phyloP scores from a whole-genome alignment of 257 asterid genomes.

The Leonotis leonurus region DNA sequence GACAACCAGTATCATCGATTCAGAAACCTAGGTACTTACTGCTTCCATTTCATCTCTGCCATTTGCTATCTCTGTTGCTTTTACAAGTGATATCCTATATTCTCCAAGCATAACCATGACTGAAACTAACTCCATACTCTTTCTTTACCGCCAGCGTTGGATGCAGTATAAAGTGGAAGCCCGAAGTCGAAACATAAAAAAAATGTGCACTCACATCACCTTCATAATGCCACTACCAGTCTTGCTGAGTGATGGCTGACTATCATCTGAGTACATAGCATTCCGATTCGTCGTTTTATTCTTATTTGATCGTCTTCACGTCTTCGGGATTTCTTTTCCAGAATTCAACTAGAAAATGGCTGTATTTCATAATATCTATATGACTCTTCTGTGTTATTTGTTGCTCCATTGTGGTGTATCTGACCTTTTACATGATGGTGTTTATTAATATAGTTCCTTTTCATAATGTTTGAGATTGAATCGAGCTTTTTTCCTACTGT shows the following conservation, averaged over 20 bases:
- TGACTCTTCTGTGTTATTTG: constrained; percentile 6
- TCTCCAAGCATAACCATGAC: background rate
- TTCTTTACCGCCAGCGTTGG: constrained; percentile 48
- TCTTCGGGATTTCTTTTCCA: constrained; percentile 3
- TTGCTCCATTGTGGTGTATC: background rate
- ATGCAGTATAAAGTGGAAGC: constrained; percentile 94
- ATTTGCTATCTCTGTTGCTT: background rate
- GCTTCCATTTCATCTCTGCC: constrained; percentile 2
- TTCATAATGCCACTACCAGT: constrained; percentile 20
- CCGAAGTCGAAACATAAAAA: constrained; percentile 35
- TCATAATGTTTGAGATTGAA: no score
- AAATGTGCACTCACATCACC: constrained; percentile 3
- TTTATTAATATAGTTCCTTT: background rate
- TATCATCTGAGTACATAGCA: background rate
- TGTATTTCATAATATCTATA: constrained; percentile 1
- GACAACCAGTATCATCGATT: constrained; percentile 57
- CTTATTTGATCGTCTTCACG: background rate
- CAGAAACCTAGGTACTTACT: constrained; percentile 76
- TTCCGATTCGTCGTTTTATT: background rate
- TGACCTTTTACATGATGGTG: background rate
- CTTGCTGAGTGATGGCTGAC: constrained; percentile 9
- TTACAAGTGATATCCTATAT: background rate
- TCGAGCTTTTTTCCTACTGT: no score
- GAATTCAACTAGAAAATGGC: background rate
- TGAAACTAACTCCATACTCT: constrained; percentile 5